Evolutionary conservation across 2,329 filamentous ascomycete genomes (phyloP).

Genomic region (Leptographium procerum): DNA sequence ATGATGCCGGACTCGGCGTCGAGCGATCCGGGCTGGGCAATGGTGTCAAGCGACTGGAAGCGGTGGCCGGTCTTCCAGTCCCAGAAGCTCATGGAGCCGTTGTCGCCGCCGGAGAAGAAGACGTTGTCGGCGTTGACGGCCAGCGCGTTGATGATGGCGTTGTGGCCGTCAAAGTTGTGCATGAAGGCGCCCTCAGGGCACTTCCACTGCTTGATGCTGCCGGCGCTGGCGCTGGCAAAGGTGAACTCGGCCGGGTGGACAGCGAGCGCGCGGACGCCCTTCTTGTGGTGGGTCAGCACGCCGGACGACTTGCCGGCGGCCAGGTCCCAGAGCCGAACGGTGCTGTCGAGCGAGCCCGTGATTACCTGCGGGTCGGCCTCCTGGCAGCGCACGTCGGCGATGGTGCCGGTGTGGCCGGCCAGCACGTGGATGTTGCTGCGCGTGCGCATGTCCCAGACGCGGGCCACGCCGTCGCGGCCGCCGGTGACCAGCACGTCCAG

Average conservation of each 20-base stretch:
- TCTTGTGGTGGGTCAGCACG: slow-evolving; percentile 95
- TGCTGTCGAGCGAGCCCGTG: slow-evolving; percentile 82
- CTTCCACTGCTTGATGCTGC: slow-evolving; percentile 98
- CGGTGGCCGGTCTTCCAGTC: slow-evolving; percentile 96
- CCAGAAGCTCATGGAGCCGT: slow-evolving; percentile 95
- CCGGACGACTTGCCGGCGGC: slow-evolving; percentile 94
- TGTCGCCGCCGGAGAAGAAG: slow-evolving; percentile 87
- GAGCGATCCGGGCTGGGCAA: slow-evolving; percentile 84
- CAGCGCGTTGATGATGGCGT: slow-evolving; percentile 89
- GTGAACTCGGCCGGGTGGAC: slow-evolving; percentile 90
- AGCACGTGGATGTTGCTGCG: slow-evolving; percentile 92
- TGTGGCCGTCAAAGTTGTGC: slow-evolving; percentile 97
- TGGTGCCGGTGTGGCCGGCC: slow-evolving; percentile 79
- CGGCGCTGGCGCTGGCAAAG: slow-evolving; percentile 83
- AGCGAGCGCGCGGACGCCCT: slow-evolving; percentile 77
- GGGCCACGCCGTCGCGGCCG: slow-evolving; percentile 82
- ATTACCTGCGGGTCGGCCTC: slow-evolving; percentile 96
- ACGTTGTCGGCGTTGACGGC: slow-evolving; percentile 92
- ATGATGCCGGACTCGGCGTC: slow-evolving; percentile 94
- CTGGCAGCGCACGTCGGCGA: slow-evolving; percentile 82
- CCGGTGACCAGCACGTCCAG: slow-evolving; percentile 92
- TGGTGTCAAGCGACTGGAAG: slow-evolving; percentile 82
- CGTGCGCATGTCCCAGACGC: slow-evolving; percentile 98
- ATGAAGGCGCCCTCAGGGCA: slow-evolving; percentile 96
- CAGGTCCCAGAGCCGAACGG: slow-evolving; percentile 87